phyloP scores from a whole-genome alignment of 192 early-diverging fungal species.

The Thamnidium elegans region DNA sequence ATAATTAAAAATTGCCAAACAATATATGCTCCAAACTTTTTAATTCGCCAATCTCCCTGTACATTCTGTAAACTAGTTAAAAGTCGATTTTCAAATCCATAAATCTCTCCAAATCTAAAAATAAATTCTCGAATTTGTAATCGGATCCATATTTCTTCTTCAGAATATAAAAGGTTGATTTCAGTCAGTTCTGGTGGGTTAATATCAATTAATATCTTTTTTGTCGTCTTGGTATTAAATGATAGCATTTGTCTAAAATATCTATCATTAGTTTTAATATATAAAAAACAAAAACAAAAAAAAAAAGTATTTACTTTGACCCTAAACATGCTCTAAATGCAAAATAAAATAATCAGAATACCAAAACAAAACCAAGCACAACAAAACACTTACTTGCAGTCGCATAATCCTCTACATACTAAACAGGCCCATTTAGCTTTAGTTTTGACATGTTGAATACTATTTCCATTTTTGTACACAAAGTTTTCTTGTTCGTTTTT shows the following conservation, averaged over 20 bases:
- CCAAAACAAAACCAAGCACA: background rate
- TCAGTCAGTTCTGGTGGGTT: background rate
- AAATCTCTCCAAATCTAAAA: constrained; percentile 21
- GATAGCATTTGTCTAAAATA: background rate
- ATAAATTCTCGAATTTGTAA: constrained; percentile 29
- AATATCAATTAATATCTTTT: background rate
- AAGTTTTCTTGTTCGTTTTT: background rate
- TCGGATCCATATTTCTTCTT: constrained; percentile 29
- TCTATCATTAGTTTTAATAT: background rate
- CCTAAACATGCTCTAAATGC: background rate
- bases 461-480: background rate
- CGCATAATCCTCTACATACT: constrained; percentile 8
- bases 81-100: background rate
- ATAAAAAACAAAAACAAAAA: no score
- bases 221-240: background rate
- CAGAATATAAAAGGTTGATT: constrained; percentile 11
- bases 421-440: constrained; percentile 11
- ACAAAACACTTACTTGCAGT: constrained; percentile 6
- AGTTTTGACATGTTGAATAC: background rate
- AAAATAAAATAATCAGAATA: background rate
- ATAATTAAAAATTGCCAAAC: constrained; percentile 10
- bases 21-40: constrained; percentile 6
- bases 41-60: constrained; percentile 27
- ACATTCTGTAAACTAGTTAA: constrained; percentile 28
- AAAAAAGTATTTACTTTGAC: constrained; percentile 1